phyloP scores from a whole-genome alignment of 345 rosid genomes.

The Crucihimalaya himalaica region DNA sequence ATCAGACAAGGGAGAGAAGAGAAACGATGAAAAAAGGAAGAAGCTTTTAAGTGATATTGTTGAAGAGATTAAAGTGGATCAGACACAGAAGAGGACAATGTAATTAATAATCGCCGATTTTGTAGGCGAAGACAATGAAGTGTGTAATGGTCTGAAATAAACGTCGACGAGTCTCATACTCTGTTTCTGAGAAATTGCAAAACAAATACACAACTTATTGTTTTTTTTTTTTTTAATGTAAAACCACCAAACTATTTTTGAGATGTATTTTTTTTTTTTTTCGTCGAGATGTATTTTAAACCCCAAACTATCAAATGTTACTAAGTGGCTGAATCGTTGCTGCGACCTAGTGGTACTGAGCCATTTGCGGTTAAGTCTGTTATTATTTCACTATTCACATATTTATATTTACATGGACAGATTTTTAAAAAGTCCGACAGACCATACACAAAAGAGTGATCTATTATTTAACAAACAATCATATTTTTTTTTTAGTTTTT shows the following conservation, averaged over 20 bases:
- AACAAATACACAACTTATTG: not conserved
- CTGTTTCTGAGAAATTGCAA: not conserved
- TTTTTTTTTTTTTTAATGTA: not conserved
- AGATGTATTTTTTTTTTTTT: not conserved
- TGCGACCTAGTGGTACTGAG: no score
- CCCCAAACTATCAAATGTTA: not conserved
- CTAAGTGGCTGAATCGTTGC: no score
- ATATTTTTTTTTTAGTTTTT: no score
- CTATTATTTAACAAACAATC: no score
- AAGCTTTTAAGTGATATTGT: not conserved
- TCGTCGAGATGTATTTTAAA: not conserved
- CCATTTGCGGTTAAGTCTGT: no score
- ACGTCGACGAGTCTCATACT: constrained; percentile 4
- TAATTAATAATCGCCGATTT: constrained; percentile 15
- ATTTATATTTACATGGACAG: no score
- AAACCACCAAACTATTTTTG: not conserved
- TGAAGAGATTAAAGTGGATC: constrained; percentile 1
- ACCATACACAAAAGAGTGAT: no score
- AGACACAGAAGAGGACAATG: constrained; percentile 17
- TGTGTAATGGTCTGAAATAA: constrained; percentile 24
- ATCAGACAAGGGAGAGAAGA: not conserved
- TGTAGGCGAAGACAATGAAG: not conserved
- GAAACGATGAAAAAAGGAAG: not conserved
- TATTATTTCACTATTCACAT: no score
- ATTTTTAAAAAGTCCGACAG: no score